Conservation (phyloP, 352 stramenopile species). For the Globisporangium iwayamae region DNA sequence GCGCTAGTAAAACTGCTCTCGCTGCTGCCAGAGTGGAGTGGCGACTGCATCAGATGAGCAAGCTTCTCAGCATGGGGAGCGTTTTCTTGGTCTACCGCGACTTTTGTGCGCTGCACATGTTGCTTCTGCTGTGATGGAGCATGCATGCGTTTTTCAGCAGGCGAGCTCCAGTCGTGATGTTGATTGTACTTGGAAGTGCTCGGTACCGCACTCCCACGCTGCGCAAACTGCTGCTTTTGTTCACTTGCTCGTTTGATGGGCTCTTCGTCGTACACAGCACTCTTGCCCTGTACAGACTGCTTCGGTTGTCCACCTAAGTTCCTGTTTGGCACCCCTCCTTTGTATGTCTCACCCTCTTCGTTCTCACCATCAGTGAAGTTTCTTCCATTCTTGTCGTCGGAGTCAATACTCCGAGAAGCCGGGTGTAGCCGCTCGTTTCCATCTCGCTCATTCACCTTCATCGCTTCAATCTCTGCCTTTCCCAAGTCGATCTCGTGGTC, state of each 20-base stretch:
- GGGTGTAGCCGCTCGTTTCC: neutral
- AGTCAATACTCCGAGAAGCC: neutral
- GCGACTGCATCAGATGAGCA: slow-evolving; percentile 16
- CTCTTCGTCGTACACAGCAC: too few relatives aligned
- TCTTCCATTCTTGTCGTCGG: neutral
- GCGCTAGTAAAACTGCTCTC: slow-evolving; percentile 36
- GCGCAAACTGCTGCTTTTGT: neutral
- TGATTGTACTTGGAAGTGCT: neutral
- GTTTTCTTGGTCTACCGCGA: neutral
- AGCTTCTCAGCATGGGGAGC: slow-evolving; percentile 2
- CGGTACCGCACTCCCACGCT: neutral
- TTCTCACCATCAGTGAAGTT: neutral
- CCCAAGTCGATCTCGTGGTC: slow-evolving; percentile 23
- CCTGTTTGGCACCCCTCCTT: neutral
- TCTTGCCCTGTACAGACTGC: too few relatives aligned
- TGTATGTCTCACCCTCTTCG: neutral
- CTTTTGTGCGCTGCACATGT: neutral
- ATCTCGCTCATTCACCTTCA: slow-evolving; percentile 1
- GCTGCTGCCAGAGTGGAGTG: slow-evolving; percentile 25
- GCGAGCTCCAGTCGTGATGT: neutral
- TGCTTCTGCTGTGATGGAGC: neutral
- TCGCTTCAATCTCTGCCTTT: slow-evolving; percentile 12
- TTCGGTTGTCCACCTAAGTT: neutral
- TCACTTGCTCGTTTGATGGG: too few relatives aligned
- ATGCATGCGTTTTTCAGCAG: neutral